Percentiles rank a stretch among this genome's conserved stretches.
Evolutionary conservation across 805 yeast species (phyloP).

Genomic region (Martiniozyma abietophila): DNA sequence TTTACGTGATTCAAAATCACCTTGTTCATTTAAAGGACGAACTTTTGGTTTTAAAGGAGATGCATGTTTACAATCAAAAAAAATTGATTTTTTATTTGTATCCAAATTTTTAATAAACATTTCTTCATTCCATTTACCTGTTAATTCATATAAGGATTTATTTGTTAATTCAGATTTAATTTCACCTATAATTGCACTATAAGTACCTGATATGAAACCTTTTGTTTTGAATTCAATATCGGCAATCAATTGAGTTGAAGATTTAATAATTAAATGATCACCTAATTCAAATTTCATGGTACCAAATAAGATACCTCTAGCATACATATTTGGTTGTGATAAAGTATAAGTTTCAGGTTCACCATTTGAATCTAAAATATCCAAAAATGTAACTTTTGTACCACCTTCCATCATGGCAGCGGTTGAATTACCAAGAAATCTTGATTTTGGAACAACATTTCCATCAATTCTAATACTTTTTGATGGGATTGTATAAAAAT

Average conservation of each 20-base stretch:
- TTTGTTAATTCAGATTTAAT: conserved; percentile 40
- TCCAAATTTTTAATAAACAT: conserved; percentile 55
- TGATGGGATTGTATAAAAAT: conserved; percentile 80
- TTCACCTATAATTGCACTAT: conserved; percentile 77
- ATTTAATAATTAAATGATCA: conserved; percentile 74
- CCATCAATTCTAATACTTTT: conserved; percentile 83
- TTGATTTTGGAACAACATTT: conserved; percentile 74
- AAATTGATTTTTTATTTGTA: conserved; percentile 32
- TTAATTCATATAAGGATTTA: conserved; percentile 51
- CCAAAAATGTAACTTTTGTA: conserved; percentile 61
- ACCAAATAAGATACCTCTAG: conserved; percentile 88
- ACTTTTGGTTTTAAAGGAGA: conserved; percentile 54
- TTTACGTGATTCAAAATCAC: conserved; percentile 67
- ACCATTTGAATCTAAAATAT: conserved; percentile 38
- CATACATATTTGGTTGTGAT: conserved; percentile 95
- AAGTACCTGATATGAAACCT: conserved; percentile 88
- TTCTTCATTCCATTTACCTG: conserved; percentile 91
- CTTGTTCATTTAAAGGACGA: conserved; percentile 73
- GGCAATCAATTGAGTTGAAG: conserved; percentile 50
- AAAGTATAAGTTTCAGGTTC: conserved; percentile 63
- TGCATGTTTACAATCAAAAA: conserved; percentile 55
- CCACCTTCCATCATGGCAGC: conserved; percentile 96
- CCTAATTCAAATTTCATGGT: conserved; percentile 85
- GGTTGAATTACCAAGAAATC: conserved; percentile 88
- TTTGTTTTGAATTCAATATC: conserved; percentile 92